Percentiles rank a stretch among this genome's conserved stretches.
These are phyloP conservation scores for Globisporangium nagaii DNA, from an alignment of 352 stramenopile genomes.

Conservation along the genomic window DNA sequence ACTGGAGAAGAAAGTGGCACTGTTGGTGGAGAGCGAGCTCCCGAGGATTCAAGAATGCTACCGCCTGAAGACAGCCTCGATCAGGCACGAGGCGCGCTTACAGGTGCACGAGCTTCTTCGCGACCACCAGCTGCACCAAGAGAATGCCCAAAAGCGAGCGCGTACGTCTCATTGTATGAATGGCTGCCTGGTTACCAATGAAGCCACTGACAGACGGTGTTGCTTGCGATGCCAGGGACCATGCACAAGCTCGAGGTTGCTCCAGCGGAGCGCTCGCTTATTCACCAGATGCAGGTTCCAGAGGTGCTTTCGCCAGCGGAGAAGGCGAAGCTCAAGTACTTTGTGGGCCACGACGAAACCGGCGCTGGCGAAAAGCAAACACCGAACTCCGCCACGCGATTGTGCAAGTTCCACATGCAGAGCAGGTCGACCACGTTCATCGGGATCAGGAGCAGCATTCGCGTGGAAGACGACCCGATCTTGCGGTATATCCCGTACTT, in stretches of 20 bases:
- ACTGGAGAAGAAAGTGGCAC: slow-evolving; percentile 37
- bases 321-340: slow-evolving; percentile 28
- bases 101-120: slow-evolving; percentile 25
- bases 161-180: slow-evolving; percentile 9
- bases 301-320: slow-evolving; percentile 18
- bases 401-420: slow-evolving; percentile 38
- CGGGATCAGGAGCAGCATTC: slow-evolving; percentile 64
- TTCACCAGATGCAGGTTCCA: slow-evolving; percentile 37
- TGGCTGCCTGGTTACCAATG: background rate
- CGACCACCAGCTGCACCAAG: slow-evolving; percentile 11
- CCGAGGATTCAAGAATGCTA: slow-evolving; percentile 49
- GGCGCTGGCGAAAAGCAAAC: slow-evolving; percentile 13
- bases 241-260: background rate
- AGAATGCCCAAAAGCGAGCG: background rate
- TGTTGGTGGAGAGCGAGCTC: slow-evolving; percentile 34
- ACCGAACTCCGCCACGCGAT: slow-evolving; percentile 24
- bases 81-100: slow-evolving; percentile 34
- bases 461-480: slow-evolving; percentile 85
- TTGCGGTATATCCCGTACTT: slow-evolving; percentile 90
- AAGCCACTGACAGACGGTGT: background rate
- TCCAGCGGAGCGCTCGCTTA: slow-evolving; percentile 24
- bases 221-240: slow-evolving; percentile 1
- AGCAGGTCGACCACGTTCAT: slow-evolving; percentile 65
- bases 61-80: slow-evolving; percentile 35
- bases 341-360: slow-evolving; percentile 20